Conservation (phyloP, 352 stramenopile species). For the Aphanomyces stellatus region DNA sequence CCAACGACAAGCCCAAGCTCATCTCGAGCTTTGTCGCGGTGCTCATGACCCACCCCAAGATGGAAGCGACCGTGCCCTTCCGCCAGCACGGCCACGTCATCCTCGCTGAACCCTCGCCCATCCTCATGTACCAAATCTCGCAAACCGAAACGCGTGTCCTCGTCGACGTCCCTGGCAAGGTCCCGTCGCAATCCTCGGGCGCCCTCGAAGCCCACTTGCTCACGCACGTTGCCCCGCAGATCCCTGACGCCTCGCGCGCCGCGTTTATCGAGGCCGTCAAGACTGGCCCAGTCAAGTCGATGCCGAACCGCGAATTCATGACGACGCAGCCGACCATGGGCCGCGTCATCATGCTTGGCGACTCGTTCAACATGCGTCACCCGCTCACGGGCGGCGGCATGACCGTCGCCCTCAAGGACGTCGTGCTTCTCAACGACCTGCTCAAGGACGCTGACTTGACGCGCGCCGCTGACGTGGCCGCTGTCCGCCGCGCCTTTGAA, state of each 20-base stretch:
- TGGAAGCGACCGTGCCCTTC: constrained; percentile 31
- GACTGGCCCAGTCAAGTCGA: constrained; percentile 30
- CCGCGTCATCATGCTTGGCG: constrained; percentile 32
- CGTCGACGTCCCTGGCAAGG: constrained; percentile 31
- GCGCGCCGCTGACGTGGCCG: constrained; percentile 5
- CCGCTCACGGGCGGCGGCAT: constrained; percentile 42
- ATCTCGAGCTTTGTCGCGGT: constrained; percentile 36
- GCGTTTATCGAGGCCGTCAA: constrained; percentile 28
- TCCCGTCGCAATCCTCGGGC: constrained; percentile 23
- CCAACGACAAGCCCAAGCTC: constrained; percentile 24
- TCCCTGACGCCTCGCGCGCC: constrained; percentile 25
- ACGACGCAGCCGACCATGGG: constrained; percentile 22
- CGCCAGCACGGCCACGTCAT: constrained; percentile 34
- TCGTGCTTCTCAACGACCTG: constrained; percentile 26
- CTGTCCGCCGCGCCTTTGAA: constrained; percentile 20
- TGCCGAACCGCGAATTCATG: constrained; percentile 33
- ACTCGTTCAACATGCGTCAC: constrained; percentile 45
- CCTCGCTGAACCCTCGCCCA: constrained; percentile 27
- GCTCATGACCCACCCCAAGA: constrained; percentile 27
- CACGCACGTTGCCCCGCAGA: constrained; percentile 24
- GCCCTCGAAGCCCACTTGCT: constrained; percentile 26
- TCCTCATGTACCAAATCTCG: constrained; percentile 30
- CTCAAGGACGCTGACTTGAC: constrained; percentile 23
- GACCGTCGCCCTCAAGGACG: constrained; percentile 33
- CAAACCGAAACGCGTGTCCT: constrained; percentile 35